These are phyloP conservation scores for Malus hybrid DNA, from an alignment of 331 rosid species.

Conservation along the genomic window DNA sequence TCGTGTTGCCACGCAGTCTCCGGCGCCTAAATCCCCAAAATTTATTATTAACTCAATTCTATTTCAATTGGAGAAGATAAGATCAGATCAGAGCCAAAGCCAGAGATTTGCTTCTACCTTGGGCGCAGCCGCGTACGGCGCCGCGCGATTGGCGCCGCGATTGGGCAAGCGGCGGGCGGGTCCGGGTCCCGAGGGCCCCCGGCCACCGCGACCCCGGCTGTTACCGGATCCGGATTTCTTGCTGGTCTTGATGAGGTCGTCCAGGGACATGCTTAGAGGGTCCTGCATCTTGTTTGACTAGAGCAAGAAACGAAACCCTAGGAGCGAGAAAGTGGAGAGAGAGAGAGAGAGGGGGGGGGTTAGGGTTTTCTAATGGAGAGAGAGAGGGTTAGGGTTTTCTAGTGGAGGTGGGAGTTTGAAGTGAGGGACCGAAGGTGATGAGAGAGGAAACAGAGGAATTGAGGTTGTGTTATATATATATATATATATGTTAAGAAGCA, in stretches of 20 bases:
- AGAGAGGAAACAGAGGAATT: background rate
- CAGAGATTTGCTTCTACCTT: constrained; percentile 24
- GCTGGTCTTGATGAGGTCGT: constrained; percentile 67
- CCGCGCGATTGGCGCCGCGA: constrained; percentile 49
- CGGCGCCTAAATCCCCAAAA: constrained; percentile 58
- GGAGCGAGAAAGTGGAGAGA: background rate
- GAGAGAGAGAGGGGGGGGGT: background rate
- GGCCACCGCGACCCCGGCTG: constrained; percentile 27
- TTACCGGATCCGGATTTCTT: constrained; percentile 56
- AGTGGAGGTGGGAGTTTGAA: background rate
- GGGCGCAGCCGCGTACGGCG: constrained; percentile 42
- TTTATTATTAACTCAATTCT: background rate
- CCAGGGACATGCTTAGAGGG: constrained; percentile 65
- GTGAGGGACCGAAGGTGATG: background rate
- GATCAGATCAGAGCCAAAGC: constrained; percentile 3
- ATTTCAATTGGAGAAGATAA: background rate
- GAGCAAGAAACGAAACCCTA: constrained; percentile 6
- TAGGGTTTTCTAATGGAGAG: background rate
- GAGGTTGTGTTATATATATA: background rate
- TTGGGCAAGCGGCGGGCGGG: constrained; percentile 69
- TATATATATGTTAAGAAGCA: too few relatives aligned
- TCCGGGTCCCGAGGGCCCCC: constrained; percentile 42
- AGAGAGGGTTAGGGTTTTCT: constrained; percentile 4
- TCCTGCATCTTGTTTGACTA: constrained; percentile 37
- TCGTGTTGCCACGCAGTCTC: constrained; percentile 91